Percentiles rank a stretch among this genome's conserved stretches.
phyloP scores from a whole-genome alignment of 2,329 filamentous ascomycete genomes.

The Metarhizium robertsii region DNA sequence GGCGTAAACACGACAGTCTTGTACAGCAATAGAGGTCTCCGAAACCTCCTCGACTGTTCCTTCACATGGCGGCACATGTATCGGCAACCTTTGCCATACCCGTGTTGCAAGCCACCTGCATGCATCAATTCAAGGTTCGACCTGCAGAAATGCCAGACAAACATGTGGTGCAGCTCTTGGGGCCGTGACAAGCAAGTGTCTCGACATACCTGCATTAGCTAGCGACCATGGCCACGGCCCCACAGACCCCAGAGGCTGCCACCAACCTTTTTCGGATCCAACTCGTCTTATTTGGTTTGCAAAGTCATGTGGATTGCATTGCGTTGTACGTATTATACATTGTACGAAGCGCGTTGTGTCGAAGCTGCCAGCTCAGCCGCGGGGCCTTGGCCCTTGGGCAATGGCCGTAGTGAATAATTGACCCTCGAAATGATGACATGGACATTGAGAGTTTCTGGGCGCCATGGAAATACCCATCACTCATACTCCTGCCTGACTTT shows the following conservation, averaged over 20 bases:
- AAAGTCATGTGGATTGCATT: neutral
- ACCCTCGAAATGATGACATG: too few relatives aligned
- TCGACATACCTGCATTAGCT: conserved; percentile 7
- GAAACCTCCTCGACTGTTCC: too few relatives aligned
- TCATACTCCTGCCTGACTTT: neutral
- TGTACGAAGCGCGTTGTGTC: neutral
- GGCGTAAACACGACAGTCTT: too few relatives aligned
- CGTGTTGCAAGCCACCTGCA: neutral
- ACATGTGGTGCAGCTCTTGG: neutral
- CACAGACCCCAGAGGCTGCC: neutral
- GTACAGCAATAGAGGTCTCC: too few relatives aligned
- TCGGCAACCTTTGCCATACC: neutral
- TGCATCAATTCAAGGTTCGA: neutral
- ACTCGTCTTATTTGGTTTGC: neutral
- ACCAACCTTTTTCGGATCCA: neutral
- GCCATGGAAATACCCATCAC: too few relatives aligned
- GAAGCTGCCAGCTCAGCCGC: neutral
- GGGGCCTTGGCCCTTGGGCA: too few relatives aligned
- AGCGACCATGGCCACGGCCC: neutral
- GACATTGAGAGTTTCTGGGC: too few relatives aligned
- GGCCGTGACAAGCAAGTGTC: neutral
- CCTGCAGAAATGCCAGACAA: conserved; percentile 1
- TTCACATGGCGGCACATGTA: too few relatives aligned
- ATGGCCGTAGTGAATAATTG: too few relatives aligned
- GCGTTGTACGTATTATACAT: neutral